Conservation (phyloP, 305 asterid species). For the Nicotiana rustica region DNA sequence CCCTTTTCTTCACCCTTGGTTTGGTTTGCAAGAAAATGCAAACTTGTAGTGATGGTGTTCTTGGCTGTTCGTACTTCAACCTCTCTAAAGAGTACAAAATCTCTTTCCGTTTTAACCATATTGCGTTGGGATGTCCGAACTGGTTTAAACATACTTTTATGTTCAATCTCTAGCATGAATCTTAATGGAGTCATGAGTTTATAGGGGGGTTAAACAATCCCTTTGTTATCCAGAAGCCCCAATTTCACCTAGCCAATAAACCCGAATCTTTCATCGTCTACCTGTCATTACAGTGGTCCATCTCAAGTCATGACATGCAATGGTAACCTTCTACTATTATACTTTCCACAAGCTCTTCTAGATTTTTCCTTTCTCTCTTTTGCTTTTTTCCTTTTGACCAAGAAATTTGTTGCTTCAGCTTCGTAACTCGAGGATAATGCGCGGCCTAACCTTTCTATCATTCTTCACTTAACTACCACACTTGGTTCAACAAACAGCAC, state of each 20-base stretch:
- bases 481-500: neutral
- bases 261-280: neutral
- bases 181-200: neutral
- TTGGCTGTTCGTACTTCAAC: neutral
- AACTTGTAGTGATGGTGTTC: neutral
- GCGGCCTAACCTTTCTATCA: neutral
- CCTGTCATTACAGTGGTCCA: neutral
- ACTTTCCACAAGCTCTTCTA: neutral
- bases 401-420: neutral
- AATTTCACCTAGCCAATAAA: neutral
- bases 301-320: neutral
- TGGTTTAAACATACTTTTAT: neutral
- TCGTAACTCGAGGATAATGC: neutral
- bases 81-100: neutral
- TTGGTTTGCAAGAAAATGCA: neutral
- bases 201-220: neutral
- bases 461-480: neutral
- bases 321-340: neutral
- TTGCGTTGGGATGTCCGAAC: neutral
- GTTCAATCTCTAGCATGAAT: neutral
- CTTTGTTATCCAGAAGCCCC: neutral
- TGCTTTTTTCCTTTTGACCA: neutral
- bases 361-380: neutral
- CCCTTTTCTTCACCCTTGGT: neutral
- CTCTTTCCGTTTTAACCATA: neutral